Evolutionary conservation across 2,329 filamentous ascomycete genomes (phyloP).

Genomic region (Pseudopithomyces chartarum): DNA sequence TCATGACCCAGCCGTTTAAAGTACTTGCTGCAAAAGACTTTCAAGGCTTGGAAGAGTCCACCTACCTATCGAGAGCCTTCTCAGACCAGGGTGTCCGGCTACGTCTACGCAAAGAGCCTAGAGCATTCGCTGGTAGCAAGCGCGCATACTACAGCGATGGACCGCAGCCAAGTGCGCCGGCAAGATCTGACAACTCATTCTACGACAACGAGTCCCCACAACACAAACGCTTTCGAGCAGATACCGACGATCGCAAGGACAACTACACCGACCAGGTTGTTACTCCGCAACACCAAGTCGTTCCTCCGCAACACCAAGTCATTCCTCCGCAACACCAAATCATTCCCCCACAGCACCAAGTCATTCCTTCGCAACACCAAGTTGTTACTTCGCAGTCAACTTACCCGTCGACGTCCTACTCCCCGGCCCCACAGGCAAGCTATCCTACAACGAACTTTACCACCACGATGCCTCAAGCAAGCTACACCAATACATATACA

Average conservation of each 20-base stretch:
- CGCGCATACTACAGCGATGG: conserved; percentile 18
- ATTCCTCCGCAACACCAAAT: neutral
- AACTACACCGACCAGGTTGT: neutral
- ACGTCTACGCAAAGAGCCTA: conserved; percentile 80
- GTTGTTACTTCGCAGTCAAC: neutral
- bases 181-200: neutral
- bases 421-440: neutral
- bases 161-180: neutral
- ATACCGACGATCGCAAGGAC: conserved; percentile 14
- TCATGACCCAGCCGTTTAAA: conserved; percentile 71
- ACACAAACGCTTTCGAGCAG: conserved; percentile 12
- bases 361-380: too few relatives aligned
- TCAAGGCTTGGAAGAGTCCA: conserved; percentile 80
- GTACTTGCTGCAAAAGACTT: conserved; percentile 68
- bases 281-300: neutral
- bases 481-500: neutral
- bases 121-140: conserved; percentile 46
- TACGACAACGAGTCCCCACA: conserved; percentile 10
- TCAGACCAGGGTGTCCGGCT: conserved; percentile 86
- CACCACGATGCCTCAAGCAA: neutral
- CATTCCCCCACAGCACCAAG: neutral
- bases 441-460: neutral
- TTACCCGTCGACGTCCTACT: neutral
- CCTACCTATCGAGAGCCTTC: conserved; percentile 78
- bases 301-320: too few relatives aligned